Evolutionary conservation across 108 stramenopile genomes (phyloP), one percentile per base, ranked within the genome.

Genomic region (Skeletonema costatum): DNA sequence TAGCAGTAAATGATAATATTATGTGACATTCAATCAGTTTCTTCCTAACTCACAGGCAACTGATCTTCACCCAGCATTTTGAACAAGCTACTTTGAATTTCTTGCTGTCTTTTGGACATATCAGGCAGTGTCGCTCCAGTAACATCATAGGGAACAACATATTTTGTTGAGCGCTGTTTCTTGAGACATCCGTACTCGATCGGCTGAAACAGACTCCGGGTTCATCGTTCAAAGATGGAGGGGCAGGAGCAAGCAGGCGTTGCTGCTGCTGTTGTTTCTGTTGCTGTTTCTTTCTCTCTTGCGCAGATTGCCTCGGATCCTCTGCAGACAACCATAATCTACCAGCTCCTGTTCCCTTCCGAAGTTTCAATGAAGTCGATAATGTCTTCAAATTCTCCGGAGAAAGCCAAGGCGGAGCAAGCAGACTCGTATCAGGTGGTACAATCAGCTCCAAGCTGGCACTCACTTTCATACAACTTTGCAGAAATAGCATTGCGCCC

Each of bases 381-480:
- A 56, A 25, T 2, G 0, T 4, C 9, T 9, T 56, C 53, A 56
- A 21, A 56, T 41, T 74, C 38, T 65, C 46, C 19, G 48, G 48
- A 7, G 17, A 42, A 16, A 75, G 13, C 82, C 82, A 83, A 19
- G 82, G 82, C 0, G 82, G 82, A 21, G 61, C 48, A 19, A 75
- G 8, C 56, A 79, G 46, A 83, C 79, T 83, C 5, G 78, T 72
- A 32, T 73, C 68, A 41, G 44, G 12, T 2, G 78, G 74, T 8
- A 82, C 81, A 13, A 76, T 66, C 50, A 82, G 64, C 66, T 82
- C 81, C 48, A 41, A 66, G 56, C 66, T 64, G 1, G 80, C 74
- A 4, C 71, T 56, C 41, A 83, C 41, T n/a, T 68, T 66, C 82
- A 83, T 79, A 56, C 76, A 77, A 75, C 68, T 79, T 64, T 83